Evolutionary conservation across 2,329 filamentous ascomycete species (phyloP).

Genomic region (Aspergillus novoparasiticus): DNA sequence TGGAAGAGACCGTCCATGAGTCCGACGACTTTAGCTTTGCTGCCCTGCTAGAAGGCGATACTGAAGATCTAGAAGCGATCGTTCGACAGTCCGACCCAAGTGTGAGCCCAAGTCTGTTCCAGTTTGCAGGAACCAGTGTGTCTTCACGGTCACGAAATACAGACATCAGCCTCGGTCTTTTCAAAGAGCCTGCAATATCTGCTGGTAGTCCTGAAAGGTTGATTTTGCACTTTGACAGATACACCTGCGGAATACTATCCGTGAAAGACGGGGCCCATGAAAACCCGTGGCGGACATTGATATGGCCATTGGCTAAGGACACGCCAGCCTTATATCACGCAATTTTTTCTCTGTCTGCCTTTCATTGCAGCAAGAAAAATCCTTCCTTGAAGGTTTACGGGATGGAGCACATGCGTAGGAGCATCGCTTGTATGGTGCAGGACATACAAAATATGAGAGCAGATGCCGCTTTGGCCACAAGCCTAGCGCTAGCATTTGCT

Average conservation of each 20-base stretch:
- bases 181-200: slow-evolving; percentile 52
- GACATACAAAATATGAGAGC: slow-evolving; percentile 65
- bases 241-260: slow-evolving; percentile 71
- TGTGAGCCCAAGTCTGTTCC: slow-evolving; percentile 40
- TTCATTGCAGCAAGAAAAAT: slow-evolving; percentile 64
- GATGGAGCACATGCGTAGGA: slow-evolving; percentile 69
- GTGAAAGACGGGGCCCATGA: slow-evolving; percentile 70
- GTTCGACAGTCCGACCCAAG: slow-evolving; percentile 43
- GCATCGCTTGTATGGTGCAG: slow-evolving; percentile 60
- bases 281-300: slow-evolving; percentile 70
- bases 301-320: slow-evolving; percentile 69
- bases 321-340: slow-evolving; percentile 69
- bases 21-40: slow-evolving; percentile 33
- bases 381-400: slow-evolving; percentile 62
- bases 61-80: slow-evolving; percentile 60
- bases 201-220: slow-evolving; percentile 62
- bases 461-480: slow-evolving; percentile 70
- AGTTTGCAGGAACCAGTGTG: slow-evolving; percentile 38
- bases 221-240: slow-evolving; percentile 63
- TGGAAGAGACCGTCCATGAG: slow-evolving; percentile 12
- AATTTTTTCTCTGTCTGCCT: slow-evolving; percentile 68
- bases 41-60: slow-evolving; percentile 35
- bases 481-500: slow-evolving; percentile 67
- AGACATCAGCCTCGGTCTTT: slow-evolving; percentile 34
- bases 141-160: slow-evolving; percentile 30